Evolutionary conservation across 2,329 filamentous ascomycete species (phyloP).

Genomic region (Claviceps arundinis): DNA sequence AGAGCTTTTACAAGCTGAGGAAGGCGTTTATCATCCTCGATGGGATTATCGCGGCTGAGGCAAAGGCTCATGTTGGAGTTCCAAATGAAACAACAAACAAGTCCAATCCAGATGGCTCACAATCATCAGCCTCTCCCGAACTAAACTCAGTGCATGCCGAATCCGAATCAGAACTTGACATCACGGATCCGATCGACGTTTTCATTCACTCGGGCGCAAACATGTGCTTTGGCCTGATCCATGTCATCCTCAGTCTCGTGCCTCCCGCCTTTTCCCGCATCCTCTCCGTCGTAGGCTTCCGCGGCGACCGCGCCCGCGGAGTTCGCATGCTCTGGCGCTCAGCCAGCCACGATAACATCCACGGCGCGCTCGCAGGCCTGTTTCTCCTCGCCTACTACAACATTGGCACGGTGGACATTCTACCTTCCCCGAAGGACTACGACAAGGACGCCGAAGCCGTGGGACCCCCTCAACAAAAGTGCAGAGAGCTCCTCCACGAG

Average conservation of each 20-base stretch:
- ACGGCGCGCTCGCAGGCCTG: constrained; percentile 79
- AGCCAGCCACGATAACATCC: constrained; percentile 73
- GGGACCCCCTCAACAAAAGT: constrained; percentile 59
- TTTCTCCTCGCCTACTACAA: constrained; percentile 81
- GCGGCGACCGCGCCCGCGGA: constrained; percentile 72
- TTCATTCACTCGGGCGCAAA: constrained; percentile 84
- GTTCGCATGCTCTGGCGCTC: constrained; percentile 83
- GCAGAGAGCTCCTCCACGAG: constrained; percentile 51
- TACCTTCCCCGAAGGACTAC: constrained; percentile 46
- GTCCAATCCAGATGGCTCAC: constrained; percentile 6
- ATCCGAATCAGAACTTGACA: constrained; percentile 44
- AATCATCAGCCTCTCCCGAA: constrained; percentile 9
- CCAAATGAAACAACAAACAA: constrained; percentile 11
- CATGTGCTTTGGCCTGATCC: constrained; percentile 77
- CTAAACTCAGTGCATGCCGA: constrained; percentile 35
- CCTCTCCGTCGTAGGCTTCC: constrained; percentile 79
- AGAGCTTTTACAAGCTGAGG: constrained; percentile 82
- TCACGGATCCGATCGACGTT: constrained; percentile 64
- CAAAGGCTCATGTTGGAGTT: constrained; percentile 22
- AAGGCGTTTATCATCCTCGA: constrained; percentile 81
- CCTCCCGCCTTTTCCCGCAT: constrained; percentile 83
- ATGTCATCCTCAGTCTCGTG: constrained; percentile 82
- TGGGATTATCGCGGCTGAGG: constrained; percentile 62
- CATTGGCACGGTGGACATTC: constrained; percentile 78
- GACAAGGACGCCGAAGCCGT: constrained; percentile 44